Percentiles rank a stretch among this genome's conserved stretches.
These are phyloP conservation scores for Xerocomus amazonicus DNA, from an alignment of 1,284 basidiomycete species.

Conservation along the genomic window DNA sequence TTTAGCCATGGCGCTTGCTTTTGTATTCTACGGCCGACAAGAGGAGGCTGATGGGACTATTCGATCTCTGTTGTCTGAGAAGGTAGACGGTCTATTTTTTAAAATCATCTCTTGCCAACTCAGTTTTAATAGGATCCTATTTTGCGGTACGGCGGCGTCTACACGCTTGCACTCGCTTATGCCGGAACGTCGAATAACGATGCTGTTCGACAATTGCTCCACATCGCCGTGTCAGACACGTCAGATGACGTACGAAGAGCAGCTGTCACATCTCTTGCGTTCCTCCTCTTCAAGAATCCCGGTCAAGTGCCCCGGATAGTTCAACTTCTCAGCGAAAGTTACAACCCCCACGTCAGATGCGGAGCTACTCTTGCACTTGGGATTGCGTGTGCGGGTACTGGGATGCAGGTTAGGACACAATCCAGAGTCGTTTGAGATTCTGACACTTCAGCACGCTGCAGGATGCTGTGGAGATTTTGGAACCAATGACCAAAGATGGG, in stretches of 20 bases:
- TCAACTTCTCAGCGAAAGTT: constrained; percentile 92
- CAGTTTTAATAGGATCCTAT: constrained; percentile 74
- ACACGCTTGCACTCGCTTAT: constrained; percentile 91
- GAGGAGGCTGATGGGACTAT: constrained; percentile 84
- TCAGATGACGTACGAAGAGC: constrained; percentile 94
- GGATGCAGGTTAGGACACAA: constrained; percentile 61
- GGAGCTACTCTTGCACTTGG: constrained; percentile 93
- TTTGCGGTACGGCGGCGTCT: constrained; percentile 93
- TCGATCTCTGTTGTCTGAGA: constrained; percentile 74
- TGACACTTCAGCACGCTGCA: constrained; percentile 27
- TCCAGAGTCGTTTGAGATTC: constrained; percentile 3
- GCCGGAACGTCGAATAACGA: constrained; percentile 93
- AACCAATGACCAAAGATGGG: constrained; percentile 95
- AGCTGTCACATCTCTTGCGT: constrained; percentile 91
- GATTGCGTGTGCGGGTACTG: constrained; percentile 96
- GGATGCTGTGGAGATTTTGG: constrained; percentile 92
- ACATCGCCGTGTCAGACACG: constrained; percentile 95
- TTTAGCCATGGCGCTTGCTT: constrained; percentile 85
- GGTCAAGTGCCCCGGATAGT: constrained; percentile 92
- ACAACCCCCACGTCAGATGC: constrained; percentile 97
- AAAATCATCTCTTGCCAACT: constrained; percentile 5
- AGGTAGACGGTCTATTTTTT: constrained; percentile 48
- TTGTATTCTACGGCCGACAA: constrained; percentile 88
- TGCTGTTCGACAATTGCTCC: constrained; percentile 85
- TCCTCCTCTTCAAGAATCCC: constrained; percentile 94